Percentiles rank a stretch among this genome's conserved stretches.
phyloP scores from a whole-genome alignment of 2,329 filamentous ascomycete species.

The Alternaria arborescens region DNA sequence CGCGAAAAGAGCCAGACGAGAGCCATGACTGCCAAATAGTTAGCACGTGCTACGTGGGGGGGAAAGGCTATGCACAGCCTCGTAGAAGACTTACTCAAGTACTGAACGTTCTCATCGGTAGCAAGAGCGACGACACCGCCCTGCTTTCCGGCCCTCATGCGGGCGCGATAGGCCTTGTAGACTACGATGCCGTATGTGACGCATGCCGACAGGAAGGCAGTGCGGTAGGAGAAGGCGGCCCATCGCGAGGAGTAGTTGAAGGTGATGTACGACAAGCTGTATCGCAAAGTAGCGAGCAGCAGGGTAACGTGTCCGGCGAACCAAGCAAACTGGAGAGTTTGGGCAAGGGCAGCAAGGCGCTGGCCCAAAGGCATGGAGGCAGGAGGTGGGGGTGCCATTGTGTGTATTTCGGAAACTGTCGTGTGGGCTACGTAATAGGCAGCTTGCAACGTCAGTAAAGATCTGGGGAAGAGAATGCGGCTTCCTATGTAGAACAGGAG shows the following conservation, averaged over 20 bases:
- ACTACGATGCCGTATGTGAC: slow-evolving; percentile 97
- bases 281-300: slow-evolving; percentile 82
- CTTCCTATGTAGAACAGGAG: slow-evolving; percentile 24
- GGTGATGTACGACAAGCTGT: slow-evolving; percentile 83
- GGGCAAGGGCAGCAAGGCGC: slow-evolving; percentile 78
- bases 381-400: slow-evolving; percentile 78
- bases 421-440: slow-evolving; percentile 37
- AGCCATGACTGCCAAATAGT: slow-evolving; percentile 74
- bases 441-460: slow-evolving; percentile 37
- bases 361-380: slow-evolving; percentile 74
- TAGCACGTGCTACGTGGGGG: slow-evolving; percentile 26
- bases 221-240: slow-evolving; percentile 86
- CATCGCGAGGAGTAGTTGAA: slow-evolving; percentile 84
- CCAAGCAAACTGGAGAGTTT: slow-evolving; percentile 89
- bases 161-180: slow-evolving; percentile 94
- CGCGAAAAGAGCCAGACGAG: slow-evolving; percentile 93
- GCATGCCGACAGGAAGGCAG: slow-evolving; percentile 87
- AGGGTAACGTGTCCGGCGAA: slow-evolving; percentile 80
- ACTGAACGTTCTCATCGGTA: slow-evolving; percentile 96
- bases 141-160: slow-evolving; percentile 76
- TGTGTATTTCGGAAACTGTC: slow-evolving; percentile 33
- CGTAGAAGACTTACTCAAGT: slow-evolving; percentile 74
- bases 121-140: slow-evolving; percentile 72
- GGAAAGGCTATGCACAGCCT: not conserved
- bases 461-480: slow-evolving; percentile 19